Conservation (phyloP, 331 rosid species). For the Malus hybrid region DNA sequence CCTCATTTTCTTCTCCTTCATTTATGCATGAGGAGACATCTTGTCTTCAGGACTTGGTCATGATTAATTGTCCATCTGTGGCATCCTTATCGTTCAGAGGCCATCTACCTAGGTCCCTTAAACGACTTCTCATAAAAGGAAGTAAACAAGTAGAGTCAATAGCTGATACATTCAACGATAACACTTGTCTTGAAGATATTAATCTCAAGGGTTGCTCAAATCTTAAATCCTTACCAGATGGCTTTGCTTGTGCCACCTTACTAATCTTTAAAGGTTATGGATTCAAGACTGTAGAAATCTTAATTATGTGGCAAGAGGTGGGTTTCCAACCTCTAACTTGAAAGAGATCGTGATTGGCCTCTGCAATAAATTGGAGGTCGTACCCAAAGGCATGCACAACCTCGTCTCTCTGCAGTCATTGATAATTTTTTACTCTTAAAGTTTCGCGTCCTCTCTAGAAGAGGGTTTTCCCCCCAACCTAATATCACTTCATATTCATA, state of each 20-base stretch:
- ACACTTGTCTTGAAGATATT: constrained; percentile 13
- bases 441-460: not conserved
- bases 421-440: not conserved
- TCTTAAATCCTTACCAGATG: constrained; percentile 12
- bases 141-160: constrained; percentile 12
- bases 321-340: constrained; percentile 1
- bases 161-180: not conserved
- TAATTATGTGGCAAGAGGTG: not conserved
- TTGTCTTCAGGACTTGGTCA: not conserved
- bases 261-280: constrained; percentile 1
- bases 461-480: not conserved
- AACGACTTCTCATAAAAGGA: not conserved
- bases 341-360: rapidly evolving
- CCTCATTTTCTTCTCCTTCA: not conserved
- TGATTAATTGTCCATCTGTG: constrained; percentile 12
- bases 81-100: constrained; percentile 10
- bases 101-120: constrained; percentile 1
- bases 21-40: constrained; percentile 2
- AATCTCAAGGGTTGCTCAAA: constrained; percentile 1
- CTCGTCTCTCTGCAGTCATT: not conserved
- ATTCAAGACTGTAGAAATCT: not conserved
- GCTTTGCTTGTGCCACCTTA: not conserved
- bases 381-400: not conserved
- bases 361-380: not conserved
- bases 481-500: not conserved